phyloP scores from a whole-genome alignment of 371 early-diverging fungal genomes.

The Circinella minor region DNA sequence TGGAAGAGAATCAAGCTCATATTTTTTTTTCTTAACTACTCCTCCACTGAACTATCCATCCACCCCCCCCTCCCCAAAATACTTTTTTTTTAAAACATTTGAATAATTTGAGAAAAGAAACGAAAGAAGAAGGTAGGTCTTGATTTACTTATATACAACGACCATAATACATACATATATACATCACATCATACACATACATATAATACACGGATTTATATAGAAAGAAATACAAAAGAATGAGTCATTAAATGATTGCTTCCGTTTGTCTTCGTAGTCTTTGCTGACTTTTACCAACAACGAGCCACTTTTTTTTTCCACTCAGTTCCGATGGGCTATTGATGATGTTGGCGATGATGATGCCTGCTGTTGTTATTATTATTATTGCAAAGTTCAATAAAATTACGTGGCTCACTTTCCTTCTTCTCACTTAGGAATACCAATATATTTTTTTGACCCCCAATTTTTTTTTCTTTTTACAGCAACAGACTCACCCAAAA shows the following conservation, averaged over 20 bases:
- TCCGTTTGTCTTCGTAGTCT: neutral
- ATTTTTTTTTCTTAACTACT: neutral
- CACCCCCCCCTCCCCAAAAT: neutral
- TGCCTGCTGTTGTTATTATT: neutral
- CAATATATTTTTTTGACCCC: no score
- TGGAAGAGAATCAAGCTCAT: neutral
- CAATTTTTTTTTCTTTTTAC: no score
- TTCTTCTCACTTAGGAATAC: neutral
- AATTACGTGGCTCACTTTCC: conserved; percentile 14
- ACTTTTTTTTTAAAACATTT: no score
- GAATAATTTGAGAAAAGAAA: no score
- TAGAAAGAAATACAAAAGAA: neutral
- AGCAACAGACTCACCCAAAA: neutral
- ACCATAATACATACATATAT: no score
- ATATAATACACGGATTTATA: neutral
- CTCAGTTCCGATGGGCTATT: conserved; percentile 2
- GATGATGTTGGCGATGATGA: no score
- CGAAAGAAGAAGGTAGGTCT: no score
- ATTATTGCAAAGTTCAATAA: neutral
- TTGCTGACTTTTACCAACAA: conserved; percentile 4
- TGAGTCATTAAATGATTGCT: neutral
- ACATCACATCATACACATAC: no score
- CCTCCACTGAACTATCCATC: neutral
- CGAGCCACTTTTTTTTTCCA: conserved; percentile 11
- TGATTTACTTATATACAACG: no score